These are phyloP conservation scores for Hordeum vulgare DNA, from an alignment of 176 grass and related monocot species.

Conservation along the genomic window DNA sequence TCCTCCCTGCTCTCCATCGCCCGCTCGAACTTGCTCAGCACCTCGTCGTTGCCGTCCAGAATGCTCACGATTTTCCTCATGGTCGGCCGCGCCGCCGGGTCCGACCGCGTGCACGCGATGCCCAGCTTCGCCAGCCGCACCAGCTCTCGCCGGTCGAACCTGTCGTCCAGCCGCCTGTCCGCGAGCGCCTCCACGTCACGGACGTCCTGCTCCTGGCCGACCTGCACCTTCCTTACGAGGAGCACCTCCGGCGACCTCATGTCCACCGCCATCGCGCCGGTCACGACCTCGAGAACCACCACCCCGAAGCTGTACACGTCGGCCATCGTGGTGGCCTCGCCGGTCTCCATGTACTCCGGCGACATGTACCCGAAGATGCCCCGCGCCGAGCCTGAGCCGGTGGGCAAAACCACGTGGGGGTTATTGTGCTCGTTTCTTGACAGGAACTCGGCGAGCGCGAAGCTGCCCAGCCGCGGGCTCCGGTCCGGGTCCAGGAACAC, in stretches of 20 bases:
- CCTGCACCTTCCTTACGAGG: conserved; percentile 47
- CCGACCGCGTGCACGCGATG: conserved; percentile 51
- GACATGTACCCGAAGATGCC: conserved; percentile 97
- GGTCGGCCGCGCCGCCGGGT: conserved; percentile 47
- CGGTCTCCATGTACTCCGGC: conserved; percentile 75
- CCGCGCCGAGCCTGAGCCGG: conserved; percentile 31
- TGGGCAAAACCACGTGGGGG: conserved; percentile 20
- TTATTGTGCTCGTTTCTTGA: conserved; percentile 54
- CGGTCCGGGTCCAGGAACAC: conserved; percentile 73
- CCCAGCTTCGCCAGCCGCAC: conserved; percentile 51
- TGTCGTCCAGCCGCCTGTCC: conserved; percentile 47
- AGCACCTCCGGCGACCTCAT: conserved; percentile 58
- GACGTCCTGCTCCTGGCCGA: conserved; percentile 6
- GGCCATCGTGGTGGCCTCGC: conserved; percentile 66
- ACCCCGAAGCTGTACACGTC: conserved; percentile 92
- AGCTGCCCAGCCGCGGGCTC: conserved; percentile 73
- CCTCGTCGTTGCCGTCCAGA: conserved; percentile 72
- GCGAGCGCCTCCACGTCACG: conserved; percentile 32
- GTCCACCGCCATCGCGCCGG: conserved; percentile 62
- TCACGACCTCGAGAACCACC: conserved; percentile 69
- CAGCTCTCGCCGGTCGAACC: conserved; percentile 34
- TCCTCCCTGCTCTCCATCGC: conserved; percentile 38
- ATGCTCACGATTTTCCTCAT: conserved; percentile 73
- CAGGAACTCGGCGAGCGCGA: conserved; percentile 86
- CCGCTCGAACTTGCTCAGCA: conserved; percentile 31